Percentiles rank a stretch among this genome's conserved stretches.
phyloP scores from a whole-genome alignment of 306 rosid species.

The Psophocarpus tetragonolobus region DNA sequence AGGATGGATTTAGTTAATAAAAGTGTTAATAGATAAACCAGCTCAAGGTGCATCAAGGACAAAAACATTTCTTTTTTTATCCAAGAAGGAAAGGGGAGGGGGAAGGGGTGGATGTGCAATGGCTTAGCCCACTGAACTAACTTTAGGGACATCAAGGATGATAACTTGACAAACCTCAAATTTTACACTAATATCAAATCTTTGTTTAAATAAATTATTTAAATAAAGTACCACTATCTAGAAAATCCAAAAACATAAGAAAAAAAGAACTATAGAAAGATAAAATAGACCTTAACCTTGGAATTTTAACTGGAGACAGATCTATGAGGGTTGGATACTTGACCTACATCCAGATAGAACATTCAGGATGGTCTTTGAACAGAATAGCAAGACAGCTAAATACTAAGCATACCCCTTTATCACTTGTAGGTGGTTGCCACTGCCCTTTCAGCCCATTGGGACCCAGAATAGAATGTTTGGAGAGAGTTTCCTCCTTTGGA shows the following conservation, averaged over 20 bases:
- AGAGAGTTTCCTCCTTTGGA: conserved; percentile 78
- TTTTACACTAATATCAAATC: background rate
- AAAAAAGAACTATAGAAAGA: conserved; percentile 19
- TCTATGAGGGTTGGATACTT: conserved; percentile 69
- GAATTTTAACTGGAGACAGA: conserved; percentile 62
- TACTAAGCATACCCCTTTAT: conserved; percentile 60
- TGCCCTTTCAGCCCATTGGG: conserved; percentile 71
- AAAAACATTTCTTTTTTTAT: background rate
- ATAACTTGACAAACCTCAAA: background rate
- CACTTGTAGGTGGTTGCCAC: conserved; percentile 66
- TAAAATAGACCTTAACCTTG: conserved; percentile 55
- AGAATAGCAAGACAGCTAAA: conserved; percentile 26
- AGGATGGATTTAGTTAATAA: conserved; percentile 15
- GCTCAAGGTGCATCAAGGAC: conserved; percentile 5
- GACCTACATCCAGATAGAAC: conserved; percentile 58
- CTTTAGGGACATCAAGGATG: background rate
- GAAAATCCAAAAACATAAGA: background rate
- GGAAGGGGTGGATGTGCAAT: background rate
- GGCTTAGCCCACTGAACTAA: background rate
- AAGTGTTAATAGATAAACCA: conserved; percentile 20
- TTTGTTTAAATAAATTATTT: background rate
- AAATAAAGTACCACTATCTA: background rate
- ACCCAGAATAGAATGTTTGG: conserved; percentile 82
- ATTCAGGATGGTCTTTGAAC: conserved; percentile 40
- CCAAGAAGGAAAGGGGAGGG: background rate